These are phyloP conservation scores for Podospora pseudopauciseta DNA, from an alignment of 495 filamentous ascomycete genomes.

Conservation along the genomic window DNA sequence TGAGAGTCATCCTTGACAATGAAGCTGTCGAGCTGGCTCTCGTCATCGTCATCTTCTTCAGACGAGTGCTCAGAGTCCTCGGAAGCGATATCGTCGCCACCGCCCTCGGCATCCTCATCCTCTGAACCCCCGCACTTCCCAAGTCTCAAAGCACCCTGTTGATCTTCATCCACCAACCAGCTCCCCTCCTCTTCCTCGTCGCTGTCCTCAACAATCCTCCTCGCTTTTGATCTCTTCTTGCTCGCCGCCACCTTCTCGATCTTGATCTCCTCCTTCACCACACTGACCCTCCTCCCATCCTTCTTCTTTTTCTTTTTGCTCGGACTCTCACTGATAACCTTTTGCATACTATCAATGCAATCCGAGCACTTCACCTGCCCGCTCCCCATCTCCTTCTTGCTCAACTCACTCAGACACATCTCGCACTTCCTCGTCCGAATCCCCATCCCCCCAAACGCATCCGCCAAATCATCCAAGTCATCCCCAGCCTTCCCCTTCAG, in stretches of 20 bases:
- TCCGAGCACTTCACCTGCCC: constrained; percentile 50
- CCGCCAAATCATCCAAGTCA: constrained; percentile 75
- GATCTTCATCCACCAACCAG: constrained; percentile 68
- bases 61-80: constrained; percentile 50
- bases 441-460: constrained; percentile 77
- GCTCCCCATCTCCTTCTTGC: constrained; percentile 49
- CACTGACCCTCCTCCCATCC: constrained; percentile 45
- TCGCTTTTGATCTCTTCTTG: constrained; percentile 45
- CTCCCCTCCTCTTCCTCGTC: constrained; percentile 60
- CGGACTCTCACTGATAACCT: constrained; percentile 37
- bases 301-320: constrained; percentile 40
- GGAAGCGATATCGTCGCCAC: constrained; percentile 70
- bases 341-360: constrained; percentile 29
- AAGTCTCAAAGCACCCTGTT: constrained; percentile 55
- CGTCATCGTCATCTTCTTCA: constrained; percentile 38
- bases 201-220: constrained; percentile 54
- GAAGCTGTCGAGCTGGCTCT: constrained; percentile 46
- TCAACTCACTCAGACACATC: constrained; percentile 73
- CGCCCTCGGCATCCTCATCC: constrained; percentile 82
- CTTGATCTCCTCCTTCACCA: constrained; percentile 45
- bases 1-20: constrained; percentile 40
- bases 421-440: constrained; percentile 83
- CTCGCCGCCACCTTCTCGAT: constrained; percentile 32
- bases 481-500: constrained; percentile 49
- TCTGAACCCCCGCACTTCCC: constrained; percentile 78